Evolutionary conservation across 163 green algal genomes (phyloP).

Genomic region (Coccomyxa subellipsoidea): DNA sequence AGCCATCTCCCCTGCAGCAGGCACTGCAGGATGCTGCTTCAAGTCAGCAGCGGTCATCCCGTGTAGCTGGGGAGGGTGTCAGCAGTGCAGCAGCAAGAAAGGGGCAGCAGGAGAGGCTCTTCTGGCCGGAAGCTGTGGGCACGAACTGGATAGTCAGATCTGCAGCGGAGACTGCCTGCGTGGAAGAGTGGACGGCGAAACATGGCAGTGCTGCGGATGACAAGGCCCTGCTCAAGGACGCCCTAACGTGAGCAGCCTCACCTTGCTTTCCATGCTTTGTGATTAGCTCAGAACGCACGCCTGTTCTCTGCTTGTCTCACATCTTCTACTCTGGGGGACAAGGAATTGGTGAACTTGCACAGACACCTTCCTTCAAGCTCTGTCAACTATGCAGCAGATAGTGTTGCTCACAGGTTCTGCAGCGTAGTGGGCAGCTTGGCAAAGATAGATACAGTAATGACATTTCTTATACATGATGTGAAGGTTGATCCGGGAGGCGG

Average conservation of each 20-base stretch:
- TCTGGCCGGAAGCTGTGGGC: background rate
- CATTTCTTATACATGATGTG: background rate
- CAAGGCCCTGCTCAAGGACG: background rate
- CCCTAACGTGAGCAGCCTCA: background rate
- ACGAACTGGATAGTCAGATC: background rate
- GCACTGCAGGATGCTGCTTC: background rate
- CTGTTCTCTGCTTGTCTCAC: no score
- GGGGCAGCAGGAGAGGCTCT: background rate
- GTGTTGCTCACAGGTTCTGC: no score
- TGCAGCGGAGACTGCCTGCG: background rate
- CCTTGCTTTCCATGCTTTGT: no score
- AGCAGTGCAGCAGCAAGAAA: background rate
- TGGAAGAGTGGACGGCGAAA: background rate
- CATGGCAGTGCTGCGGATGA: background rate
- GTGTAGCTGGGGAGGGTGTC: background rate
- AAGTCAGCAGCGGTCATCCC: background rate
- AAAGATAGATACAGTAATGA: background rate
- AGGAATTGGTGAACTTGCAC: no score
- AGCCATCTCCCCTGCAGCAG: background rate
- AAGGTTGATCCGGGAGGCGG: background rate
- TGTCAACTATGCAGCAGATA: no score
- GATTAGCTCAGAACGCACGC: no score
- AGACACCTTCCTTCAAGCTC: no score
- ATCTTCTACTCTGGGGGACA: no score
- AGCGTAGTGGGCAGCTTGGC: background rate